Evolutionary conservation across 2,329 filamentous ascomycete genomes (phyloP), one percentile per base, ranked within the genome.

Genomic region (Thelonectria discophora): DNA sequence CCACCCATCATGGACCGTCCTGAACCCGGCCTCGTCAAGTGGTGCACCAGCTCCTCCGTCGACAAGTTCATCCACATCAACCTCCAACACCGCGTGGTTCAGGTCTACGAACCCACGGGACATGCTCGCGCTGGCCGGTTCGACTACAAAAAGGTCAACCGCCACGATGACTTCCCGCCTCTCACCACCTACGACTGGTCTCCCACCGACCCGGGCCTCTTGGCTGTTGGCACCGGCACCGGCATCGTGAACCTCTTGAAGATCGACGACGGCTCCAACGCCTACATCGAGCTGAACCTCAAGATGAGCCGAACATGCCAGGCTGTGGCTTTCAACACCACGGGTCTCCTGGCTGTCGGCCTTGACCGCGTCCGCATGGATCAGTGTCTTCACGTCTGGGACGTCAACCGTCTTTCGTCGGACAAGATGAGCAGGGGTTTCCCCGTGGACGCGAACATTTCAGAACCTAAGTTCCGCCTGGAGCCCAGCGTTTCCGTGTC

Each of bases 351-450:
- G 53, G 92, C 92, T 10, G 91, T 93, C 27, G 92, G 91, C 1
- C 81, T 95, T 53, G 92, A 95, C 70, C 85, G 91, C 68, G 91
- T 94, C 21, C 86, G 92, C 32, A 93, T 92, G 76, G 92, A 95
- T 72, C 87, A 90, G 65, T 93, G 90, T 69, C 82, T 96, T 50
- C 92, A 94, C 70, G 89, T 95, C 30, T 95, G 91, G 86, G 91
- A 96, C 74, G 83, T 93, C 56, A 89, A 86, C 68, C 86, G 86
- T 40, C 81, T 87, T 49, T 84, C 81, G 18, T 81, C 76, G 75
- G 82, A 82, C 68, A 73, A 79, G 34, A 77, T 74, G 15, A 75
- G 76, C 18, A 77, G 77, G 32, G 87, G 86, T 21, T 87, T 86
- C 32, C 80, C 83, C 2, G 68, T 77, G 2, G 80, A 82, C 40